Evolutionary conservation across 345 rosid genomes (phyloP).

Genomic region (Pistacia vera): DNA sequence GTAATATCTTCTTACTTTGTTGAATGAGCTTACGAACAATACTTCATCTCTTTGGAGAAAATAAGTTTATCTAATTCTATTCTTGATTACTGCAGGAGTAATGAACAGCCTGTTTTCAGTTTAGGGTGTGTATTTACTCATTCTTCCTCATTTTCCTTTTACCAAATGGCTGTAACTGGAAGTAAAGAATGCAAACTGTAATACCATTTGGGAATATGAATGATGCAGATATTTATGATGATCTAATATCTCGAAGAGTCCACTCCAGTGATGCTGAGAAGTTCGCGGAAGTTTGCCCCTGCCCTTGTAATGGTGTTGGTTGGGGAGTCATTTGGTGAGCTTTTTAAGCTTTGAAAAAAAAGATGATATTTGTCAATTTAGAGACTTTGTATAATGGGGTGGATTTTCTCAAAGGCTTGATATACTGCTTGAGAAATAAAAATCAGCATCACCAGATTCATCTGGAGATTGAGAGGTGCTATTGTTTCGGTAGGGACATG

Average conservation of each 20-base stretch:
- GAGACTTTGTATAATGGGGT: neutral
- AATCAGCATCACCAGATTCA: constrained; percentile 18
- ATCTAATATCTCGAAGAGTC: constrained; percentile 90
- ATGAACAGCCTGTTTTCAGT: constrained; percentile 99
- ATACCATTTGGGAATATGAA: neutral
- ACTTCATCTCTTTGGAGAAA: constrained; percentile 10
- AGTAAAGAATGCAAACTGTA: constrained; percentile 2
- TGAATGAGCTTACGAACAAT: constrained; percentile 6
- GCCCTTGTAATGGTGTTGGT: constrained; percentile 88
- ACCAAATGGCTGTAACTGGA: constrained; percentile 1
- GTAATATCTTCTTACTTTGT: neutral
- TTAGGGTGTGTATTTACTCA: constrained; percentile 55
- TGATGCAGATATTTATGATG: constrained; percentile 83
- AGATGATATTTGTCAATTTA: no score
- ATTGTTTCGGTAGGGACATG: neutral
- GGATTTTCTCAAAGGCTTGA: neutral
- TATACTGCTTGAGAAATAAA: neutral
- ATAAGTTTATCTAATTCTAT: constrained; percentile 11
- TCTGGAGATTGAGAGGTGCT: neutral
- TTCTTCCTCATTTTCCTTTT: neutral
- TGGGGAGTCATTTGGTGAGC: constrained; percentile 96
- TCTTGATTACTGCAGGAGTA: constrained; percentile 65
- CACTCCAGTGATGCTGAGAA: constrained; percentile 95
- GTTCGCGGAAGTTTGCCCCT: constrained; percentile 95
- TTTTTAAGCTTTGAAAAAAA: constrained; percentile 9